Evolutionary conservation across 331 rosid genomes (phyloP).

Genomic region (Prunus yedoensis): DNA sequence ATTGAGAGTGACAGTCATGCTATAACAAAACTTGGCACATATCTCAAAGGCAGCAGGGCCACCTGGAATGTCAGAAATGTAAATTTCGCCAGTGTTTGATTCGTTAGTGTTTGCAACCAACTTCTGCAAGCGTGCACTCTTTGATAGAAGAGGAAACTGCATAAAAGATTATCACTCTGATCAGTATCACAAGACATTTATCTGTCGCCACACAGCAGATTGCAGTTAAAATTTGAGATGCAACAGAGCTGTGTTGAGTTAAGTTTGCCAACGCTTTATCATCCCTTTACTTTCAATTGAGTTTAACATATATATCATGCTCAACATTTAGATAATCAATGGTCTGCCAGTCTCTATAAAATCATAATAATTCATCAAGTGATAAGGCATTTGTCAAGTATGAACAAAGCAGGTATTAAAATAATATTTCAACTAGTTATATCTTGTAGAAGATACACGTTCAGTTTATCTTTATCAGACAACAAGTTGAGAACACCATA

Average conservation of each 20-base stretch:
- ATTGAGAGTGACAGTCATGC: constrained; percentile 93
- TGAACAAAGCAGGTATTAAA: background rate
- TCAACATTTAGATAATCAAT: background rate
- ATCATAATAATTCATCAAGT: background rate
- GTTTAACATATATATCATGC: background rate
- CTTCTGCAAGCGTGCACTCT: constrained; percentile 79
- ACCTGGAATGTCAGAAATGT: constrained; percentile 88
- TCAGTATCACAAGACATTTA: constrained; percentile 30
- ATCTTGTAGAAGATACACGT: background rate
- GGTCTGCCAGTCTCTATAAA: background rate
- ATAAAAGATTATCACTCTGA: constrained; percentile 16
- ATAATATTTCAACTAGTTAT: background rate
- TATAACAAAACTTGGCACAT: constrained; percentile 96
- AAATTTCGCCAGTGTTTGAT: constrained; percentile 57
- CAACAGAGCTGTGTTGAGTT: constrained; percentile 14
- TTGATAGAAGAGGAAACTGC: constrained; percentile 96
- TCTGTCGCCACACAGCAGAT: constrained; percentile 9
- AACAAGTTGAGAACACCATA: background rate
- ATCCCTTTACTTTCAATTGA: background rate
- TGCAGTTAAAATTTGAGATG: constrained; percentile 20
- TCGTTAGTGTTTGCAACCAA: constrained; percentile 58
- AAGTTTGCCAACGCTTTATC: background rate
- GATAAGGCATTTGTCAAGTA: background rate
- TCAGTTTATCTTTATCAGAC: background rate
- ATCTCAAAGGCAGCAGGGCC: constrained; percentile 85